Evolutionary conservation across 345 rosid genomes (phyloP), one percentile per base, ranked within the genome.

Genomic region (Pugionium cornutum): DNA sequence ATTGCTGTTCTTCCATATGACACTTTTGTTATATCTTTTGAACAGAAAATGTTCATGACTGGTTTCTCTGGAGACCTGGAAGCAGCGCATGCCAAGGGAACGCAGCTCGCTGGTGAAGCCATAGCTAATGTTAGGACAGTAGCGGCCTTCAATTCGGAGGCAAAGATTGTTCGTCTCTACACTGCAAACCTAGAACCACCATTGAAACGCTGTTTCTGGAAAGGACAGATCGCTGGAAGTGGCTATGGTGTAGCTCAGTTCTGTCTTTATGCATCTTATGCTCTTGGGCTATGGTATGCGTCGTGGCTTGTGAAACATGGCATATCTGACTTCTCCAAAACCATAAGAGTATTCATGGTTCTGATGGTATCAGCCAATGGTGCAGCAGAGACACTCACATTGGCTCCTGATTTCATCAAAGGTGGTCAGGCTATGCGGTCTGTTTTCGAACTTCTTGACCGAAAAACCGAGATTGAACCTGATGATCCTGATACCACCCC

Each of bases 231-330:
- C 32, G 97, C 97, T 9, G 99, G 99, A 68, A 88, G 91, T 58
- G 99, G 99, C 32, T 94, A 75, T 26, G 99, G 99, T 10, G 82
- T 94, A 25, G 99, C 99, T 69, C 99, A 94, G 71, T 94, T 94
- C 67, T 68, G 81, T 56, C 95, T 94, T 31, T 94, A 94, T 52
- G 97, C 95, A 59, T 90, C 99, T 31, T 94, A 94, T 62, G 95
- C 99, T 68, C 96, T 94, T 4, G 97, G 99, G n/a, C 85, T 94
- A 54, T 94, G 99, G 99, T 94, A 94, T 58, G 97, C 97, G 27
- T 90, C 99, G 6, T 94, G 97, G 99, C 99, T 94, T 35, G 99
- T 94, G 80, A 94, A 90, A 83, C 97, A 94, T 43, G 99, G 89
- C 31, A 88, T 90, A 77, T 94, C 99, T 1, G 97, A 94, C 79